Evolutionary conservation across 192 early-diverging fungal species (phyloP).

Genomic region (Coemansia sp.): DNA sequence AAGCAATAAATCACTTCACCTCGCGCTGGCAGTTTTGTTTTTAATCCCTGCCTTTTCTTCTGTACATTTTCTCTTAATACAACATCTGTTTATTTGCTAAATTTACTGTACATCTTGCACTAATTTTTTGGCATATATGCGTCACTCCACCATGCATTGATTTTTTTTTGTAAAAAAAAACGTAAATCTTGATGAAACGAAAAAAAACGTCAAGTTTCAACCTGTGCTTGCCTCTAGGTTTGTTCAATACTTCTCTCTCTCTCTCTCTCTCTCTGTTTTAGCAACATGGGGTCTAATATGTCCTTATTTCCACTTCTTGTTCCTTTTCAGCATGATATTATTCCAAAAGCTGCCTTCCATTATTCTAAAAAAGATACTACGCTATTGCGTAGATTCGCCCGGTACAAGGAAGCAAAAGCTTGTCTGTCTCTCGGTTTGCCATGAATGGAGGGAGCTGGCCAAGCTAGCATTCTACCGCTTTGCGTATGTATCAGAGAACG

Average conservation of each 20-base stretch:
- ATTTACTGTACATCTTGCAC: no score
- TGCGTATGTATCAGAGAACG: neutral
- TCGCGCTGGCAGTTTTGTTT: neutral
- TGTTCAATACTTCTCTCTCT: no score
- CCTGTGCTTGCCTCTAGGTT: no score
- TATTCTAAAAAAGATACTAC: neutral
- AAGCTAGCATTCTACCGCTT: neutral
- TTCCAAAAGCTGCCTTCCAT: neutral
- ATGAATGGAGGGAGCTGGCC: neutral
- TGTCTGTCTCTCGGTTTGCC: neutral
- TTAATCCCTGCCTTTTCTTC: neutral
- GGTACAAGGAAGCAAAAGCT: neutral
- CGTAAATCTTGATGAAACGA: no score
- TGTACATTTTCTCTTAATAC: neutral
- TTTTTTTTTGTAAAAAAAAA: no score
- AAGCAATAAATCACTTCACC: constrained; percentile 1
- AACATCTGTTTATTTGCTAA: neutral
- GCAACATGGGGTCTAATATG: no score
- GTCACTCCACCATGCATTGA: no score
- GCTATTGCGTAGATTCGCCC: neutral
- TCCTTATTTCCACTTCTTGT: neutral
- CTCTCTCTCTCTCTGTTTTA: no score
- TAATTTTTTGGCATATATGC: no score
- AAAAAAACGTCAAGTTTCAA: no score
- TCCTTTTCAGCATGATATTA: neutral